Evolutionary conservation across 1,284 basidiomycete genomes (phyloP), one percentile per base, ranked within the genome.

Genomic region (Phylloporus gajari): DNA sequence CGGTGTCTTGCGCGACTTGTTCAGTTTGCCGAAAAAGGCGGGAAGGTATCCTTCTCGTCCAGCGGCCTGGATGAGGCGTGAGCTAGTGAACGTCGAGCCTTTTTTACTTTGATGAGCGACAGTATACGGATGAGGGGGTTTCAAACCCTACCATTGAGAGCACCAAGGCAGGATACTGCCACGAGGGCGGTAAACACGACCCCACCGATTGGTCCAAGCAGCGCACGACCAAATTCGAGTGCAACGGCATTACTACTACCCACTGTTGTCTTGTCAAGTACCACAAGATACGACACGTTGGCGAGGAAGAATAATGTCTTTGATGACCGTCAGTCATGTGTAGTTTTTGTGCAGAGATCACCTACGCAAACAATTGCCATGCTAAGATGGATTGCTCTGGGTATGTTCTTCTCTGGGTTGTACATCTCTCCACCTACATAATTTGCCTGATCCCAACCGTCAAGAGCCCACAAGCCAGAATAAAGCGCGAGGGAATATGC

Each of bases 391-490:
- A 99, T 96, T 0, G 94, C 93, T 70, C 93, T 88, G 1, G 97
- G 97, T 63, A 99, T 93, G 78, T 97, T 96, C 76, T 91, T 93
- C 75, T 93, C 91, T 2, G 95, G 92, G 72, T 94, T 90, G 69
- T 90, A 88, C 88, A 99, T 95, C 82, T 98, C 97, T 38, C 97
- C 97, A 11, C 95, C 95, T 6, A 99, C 95, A 76, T 94, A 98
- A 81, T 96, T 93, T 25, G 90, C 91, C 83, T 94, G 93, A 79
- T 97, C 95, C 95, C 96, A 98, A 0, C 97, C 96, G 81, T 97
- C 96, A 78, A 95, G 96, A 3, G 96, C 96, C 96, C 97, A 99
- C 3, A 99, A 84, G 1, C 96, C 96, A 19, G 95, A 97, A 84
- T 99, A 99, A 6, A 99, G 85, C 0, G 97, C 98, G 19, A 99